These are phyloP conservation scores for Saturnispora quitensis DNA, from an alignment of 805 yeast genomes.

Conservation along the genomic window DNA sequence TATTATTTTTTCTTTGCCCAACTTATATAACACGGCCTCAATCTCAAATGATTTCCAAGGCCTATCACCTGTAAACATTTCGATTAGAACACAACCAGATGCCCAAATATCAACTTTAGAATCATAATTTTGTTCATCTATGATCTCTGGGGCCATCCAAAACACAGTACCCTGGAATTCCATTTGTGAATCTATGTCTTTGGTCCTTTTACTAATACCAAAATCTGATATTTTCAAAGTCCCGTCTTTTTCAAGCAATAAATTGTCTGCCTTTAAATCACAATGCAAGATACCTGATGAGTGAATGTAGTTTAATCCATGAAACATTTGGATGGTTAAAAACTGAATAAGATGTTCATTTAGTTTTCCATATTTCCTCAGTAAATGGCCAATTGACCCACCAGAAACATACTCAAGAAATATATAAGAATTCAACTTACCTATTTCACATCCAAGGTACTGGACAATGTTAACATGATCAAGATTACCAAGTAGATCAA, in stretches of 20 bases:
- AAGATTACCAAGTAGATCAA: slow-evolving; percentile 85
- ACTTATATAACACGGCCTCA: slow-evolving; percentile 85
- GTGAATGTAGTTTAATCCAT: slow-evolving; percentile 84
- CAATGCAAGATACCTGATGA: slow-evolving; percentile 82
- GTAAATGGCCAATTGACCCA: slow-evolving; percentile 85
- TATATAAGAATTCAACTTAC: slow-evolving; percentile 65
- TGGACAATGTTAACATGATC: slow-evolving; percentile 95
- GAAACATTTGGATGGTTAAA: slow-evolving; percentile 68
- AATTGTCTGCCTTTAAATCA: slow-evolving; percentile 90
- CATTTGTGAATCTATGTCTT: slow-evolving; percentile 88
- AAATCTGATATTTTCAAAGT: slow-evolving; percentile 93
- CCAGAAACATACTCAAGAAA: slow-evolving; percentile 97
- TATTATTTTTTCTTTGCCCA: slow-evolving; percentile 69
- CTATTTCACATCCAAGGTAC: slow-evolving; percentile 85
- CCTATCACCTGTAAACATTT: slow-evolving; percentile 94
- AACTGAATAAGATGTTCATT: slow-evolving; percentile 68
- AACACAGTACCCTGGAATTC: slow-evolving; percentile 92
- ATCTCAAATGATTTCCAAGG: slow-evolving; percentile 98
- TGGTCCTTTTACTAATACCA: slow-evolving; percentile 83
- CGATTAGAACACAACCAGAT: slow-evolving; percentile 90
- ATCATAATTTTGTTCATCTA: slow-evolving; percentile 79
- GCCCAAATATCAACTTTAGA: slow-evolving; percentile 99
- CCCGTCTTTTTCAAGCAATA: slow-evolving; percentile 83
- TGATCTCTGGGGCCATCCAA: slow-evolving; percentile 99
- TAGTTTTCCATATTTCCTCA: slow-evolving; percentile 75